phyloP scores from a whole-genome alignment of 1,139 yeast genomes.

The Taphrina communis region DNA sequence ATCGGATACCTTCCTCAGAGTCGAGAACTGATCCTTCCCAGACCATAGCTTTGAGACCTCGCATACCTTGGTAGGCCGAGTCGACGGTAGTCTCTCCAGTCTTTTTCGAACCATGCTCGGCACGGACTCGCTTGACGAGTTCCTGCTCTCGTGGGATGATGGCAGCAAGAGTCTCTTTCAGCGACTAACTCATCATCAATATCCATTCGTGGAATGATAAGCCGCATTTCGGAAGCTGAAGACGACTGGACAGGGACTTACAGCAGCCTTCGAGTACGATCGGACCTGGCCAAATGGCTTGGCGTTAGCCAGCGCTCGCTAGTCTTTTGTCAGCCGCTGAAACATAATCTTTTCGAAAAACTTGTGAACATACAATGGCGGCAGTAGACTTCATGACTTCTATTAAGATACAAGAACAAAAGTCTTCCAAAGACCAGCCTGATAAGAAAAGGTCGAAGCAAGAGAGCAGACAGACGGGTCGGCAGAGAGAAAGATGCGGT shows the following conservation, averaged over 20 bases:
- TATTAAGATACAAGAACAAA: not conserved
- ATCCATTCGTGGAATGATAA: not conserved
- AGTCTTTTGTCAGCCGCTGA: not conserved
- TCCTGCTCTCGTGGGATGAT: constrained; percentile 90
- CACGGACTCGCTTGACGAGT: constrained; percentile 85
- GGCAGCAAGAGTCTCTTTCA: constrained; percentile 92
- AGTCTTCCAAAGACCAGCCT: not conserved
- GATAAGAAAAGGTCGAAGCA: not conserved
- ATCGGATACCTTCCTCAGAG: constrained; percentile 97
- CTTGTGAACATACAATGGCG: constrained; percentile 19
- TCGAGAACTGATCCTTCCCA: constrained; percentile 99
- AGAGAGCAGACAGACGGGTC: not conserved
- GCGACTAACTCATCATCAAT: constrained; percentile 51
- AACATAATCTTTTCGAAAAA: not conserved
- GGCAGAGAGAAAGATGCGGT: not conserved
- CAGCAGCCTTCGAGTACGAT: constrained; percentile 29
- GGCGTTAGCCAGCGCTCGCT: constrained; percentile 31
- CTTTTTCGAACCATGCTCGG: constrained; percentile 80
- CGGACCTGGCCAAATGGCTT: constrained; percentile 32
- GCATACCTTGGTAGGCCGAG: constrained; percentile 99
- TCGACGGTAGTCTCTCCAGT: constrained; percentile 93
- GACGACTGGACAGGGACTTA: not conserved
- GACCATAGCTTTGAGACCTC: constrained; percentile 93
- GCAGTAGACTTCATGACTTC: constrained; percentile 18
- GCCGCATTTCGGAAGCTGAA: not conserved